These are phyloP conservation scores for Wakefieldia striispora DNA, from an alignment of 768 basidiomycete species.

Conservation along the genomic window DNA sequence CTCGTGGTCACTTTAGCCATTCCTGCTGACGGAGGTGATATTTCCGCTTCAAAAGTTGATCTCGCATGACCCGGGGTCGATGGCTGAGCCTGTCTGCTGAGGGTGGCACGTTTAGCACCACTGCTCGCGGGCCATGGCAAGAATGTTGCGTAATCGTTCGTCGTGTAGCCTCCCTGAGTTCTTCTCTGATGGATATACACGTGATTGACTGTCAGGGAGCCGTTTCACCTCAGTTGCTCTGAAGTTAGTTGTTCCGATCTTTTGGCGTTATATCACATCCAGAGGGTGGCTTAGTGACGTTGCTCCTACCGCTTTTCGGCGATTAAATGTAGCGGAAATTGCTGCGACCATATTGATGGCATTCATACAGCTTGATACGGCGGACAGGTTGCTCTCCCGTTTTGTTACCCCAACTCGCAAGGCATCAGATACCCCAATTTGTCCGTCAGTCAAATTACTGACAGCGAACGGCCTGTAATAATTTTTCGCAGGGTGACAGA, in stretches of 20 bases:
- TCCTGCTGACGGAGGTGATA: background rate
- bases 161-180: too few species aligned
- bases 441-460: background rate
- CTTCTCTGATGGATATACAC: too few species aligned
- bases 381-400: conserved; percentile 1
- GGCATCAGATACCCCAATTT: background rate
- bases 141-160: too few species aligned
- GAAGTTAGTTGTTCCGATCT: background rate
- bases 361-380: conserved; percentile 10
- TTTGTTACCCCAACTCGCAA: conserved; percentile 6
- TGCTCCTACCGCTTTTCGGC: conserved; percentile 7
- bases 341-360: conserved; percentile 8
- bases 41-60: background rate
- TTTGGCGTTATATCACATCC: conserved; percentile 1
- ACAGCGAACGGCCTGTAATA: background rate
- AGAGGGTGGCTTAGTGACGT: conserved; percentile 11
- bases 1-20: too few species aligned
- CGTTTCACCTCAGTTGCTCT: background rate
- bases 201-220: background rate
- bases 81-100: too few species aligned
- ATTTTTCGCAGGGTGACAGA: background rate
- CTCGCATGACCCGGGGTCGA: conserved; percentile 1
- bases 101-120: too few species aligned
- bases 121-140: too few species aligned
- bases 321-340: conserved; percentile 27